Evolutionary conservation across 345 rosid genomes (phyloP).

Genomic region (Eucalyptus rudis): DNA sequence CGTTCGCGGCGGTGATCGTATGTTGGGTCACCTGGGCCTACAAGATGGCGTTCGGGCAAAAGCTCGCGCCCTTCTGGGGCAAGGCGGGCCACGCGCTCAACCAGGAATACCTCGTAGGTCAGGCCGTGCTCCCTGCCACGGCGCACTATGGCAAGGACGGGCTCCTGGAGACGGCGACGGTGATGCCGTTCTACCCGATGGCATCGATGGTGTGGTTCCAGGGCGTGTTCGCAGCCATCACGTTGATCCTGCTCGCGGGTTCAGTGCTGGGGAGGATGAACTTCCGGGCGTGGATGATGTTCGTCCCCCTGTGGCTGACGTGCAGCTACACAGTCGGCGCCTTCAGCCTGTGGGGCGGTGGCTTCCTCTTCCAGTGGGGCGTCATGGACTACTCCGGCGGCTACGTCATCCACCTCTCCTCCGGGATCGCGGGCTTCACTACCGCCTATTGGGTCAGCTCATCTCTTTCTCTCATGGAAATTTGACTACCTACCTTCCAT

Average conservation of each 20-base stretch:
- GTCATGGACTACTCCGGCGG: constrained; percentile 13
- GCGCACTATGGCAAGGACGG: not conserved
- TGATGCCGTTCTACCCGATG: not conserved
- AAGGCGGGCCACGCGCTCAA: constrained; percentile 3
- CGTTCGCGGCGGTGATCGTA: constrained; percentile 2
- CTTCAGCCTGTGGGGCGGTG: constrained; percentile 9
- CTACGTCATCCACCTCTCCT: constrained; percentile 7
- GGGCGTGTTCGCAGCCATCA: constrained; percentile 4
- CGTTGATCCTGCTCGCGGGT: not conserved
- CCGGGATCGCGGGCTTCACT: constrained; percentile 2
- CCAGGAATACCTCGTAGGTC: not conserved
- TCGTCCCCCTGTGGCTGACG: constrained; percentile 8
- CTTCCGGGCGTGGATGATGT: constrained; percentile 10
- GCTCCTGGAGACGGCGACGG: not conserved
- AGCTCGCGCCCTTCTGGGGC: constrained; percentile 6
- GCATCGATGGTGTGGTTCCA: constrained; percentile 9
- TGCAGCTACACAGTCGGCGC: constrained; percentile 4
- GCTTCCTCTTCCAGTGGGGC: constrained; percentile 9
- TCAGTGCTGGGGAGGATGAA: constrained; percentile 8
- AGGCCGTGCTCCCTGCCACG: not conserved
- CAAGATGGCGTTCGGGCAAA: constrained; percentile 6
- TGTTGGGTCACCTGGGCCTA: constrained; percentile 8
- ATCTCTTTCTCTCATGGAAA: not conserved
- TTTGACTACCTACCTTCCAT: not conserved
- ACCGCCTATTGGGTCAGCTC: not conserved